Evolutionary conservation across 225 moss, liverwort and hornwort genomes (phyloP), one percentile per base, ranked within the genome.

Genomic region (Bryum argenteum): DNA sequence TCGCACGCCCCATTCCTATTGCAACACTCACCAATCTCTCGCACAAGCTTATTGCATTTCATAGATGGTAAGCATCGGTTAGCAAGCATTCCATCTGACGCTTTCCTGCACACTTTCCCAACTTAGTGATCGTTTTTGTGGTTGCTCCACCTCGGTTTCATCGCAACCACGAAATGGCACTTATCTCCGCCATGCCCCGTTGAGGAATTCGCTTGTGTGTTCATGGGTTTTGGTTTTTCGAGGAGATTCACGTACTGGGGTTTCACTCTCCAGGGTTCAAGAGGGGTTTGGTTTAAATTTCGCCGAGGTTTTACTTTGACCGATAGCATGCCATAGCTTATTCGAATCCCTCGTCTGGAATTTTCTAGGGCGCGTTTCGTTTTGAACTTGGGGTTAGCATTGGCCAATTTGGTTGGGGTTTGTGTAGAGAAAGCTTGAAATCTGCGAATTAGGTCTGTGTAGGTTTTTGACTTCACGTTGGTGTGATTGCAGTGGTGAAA

Each of bases 271-370:
- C 23, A 52, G 76, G 80, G 67, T 81, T 81, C 72, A 80, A 75
- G 81, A 81, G 77, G 68, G 81, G 81, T 77, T 81, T 77, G 77
- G 71, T 65, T 45, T 14, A 63, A 28, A 43, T 76, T 62, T 67
- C 17, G 9, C 40, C 23, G 28, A 4, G 16, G 21, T 60, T 24
- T 3, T 3, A 1, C 2, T 56, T 39, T 12, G 19, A 22, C 42
- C 11, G 18, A 58, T 53, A 42, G 12, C 11, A 20, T 12, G 43
- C 11, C 13, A 13, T 54, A 23, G 16, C 5, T 17, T 51, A 28
- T 68, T 40, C 20, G 22, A 3, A 47, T 47, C 45, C 7, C 33
- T 15, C 10, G 5, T 15, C 54, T 47, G 47, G 61, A 61, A 71
- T 71, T 14, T 16, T 41, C 9, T 21, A 38, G 58, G 58, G 39